phyloP scores from a whole-genome alignment of 208 protist genomes.

The Trypanosoma boissoni region DNA sequence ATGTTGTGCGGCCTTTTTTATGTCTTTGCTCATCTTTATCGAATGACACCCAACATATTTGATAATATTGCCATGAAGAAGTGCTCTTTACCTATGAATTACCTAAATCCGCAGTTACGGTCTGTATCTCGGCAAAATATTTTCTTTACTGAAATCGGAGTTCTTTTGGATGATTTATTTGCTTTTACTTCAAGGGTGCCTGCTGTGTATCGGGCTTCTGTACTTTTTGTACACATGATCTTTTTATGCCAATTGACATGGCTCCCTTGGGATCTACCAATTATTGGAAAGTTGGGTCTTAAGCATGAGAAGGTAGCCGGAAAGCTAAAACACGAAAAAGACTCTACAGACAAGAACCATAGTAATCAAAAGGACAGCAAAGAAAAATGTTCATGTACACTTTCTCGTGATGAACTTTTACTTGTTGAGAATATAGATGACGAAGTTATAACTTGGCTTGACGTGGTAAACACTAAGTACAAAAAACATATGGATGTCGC shows the following conservation, averaged over 20 bases:
- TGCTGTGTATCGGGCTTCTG: conserved; percentile 49
- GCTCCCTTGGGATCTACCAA: conserved; percentile 67
- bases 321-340: conserved; percentile 3
- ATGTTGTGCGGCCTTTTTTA: conserved; percentile 59
- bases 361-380: neutral
- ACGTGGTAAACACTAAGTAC: conserved; percentile 55
- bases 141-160: conserved; percentile 43
- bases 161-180: conserved; percentile 81
- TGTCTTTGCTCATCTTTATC: conserved; percentile 64
- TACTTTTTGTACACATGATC: conserved; percentile 54
- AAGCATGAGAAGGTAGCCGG: conserved; percentile 2
- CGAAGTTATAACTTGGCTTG: conserved; percentile 44
- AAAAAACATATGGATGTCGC: conserved; percentile 34
- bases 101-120: conserved; percentile 24
- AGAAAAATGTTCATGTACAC: neutral
- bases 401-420: conserved; percentile 30
- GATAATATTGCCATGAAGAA: conserved; percentile 75
- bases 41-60: conserved; percentile 73
- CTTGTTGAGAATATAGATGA: conserved; percentile 46
- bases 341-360: conserved; percentile 1
- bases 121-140: conserved; percentile 26
- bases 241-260: conserved; percentile 55
- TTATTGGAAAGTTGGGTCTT: conserved; percentile 12
- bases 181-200: conserved; percentile 80
- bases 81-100: conserved; percentile 62